Evolutionary conservation across 768 basidiomycete species (phyloP), one percentile per base, ranked within the genome.

Genomic region (Dioszegia aurantiaca): DNA sequence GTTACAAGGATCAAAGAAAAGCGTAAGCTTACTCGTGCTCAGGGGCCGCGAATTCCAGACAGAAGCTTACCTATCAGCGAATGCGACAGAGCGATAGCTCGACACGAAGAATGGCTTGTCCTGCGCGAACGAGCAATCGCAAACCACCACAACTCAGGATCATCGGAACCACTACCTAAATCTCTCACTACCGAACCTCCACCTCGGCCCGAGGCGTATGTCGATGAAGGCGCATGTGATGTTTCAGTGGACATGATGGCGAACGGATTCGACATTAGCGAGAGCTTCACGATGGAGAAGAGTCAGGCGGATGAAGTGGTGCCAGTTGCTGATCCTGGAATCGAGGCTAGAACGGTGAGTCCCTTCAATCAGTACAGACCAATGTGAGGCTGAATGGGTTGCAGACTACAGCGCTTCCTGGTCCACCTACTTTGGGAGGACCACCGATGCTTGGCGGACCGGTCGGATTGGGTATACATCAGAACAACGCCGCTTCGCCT

Each of bases 41-140:
- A 30, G 21, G 37, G 43, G 33, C 33, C 45, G 12, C 14, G 46
- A n/a, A n/a, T n/a, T n/a, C n/a, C n/a, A n/a, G n/a, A n/a, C 28
- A 12, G 40, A 47, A 16, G 24, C 51, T 60, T 47, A 58, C 19
- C 37, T 30, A 14, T 17, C 74, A 97, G 94, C 43, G 93, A 97
- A 64, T 87, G 89, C 76, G 86, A 93, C 70, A 86, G 87, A 63
- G 87, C 89, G 28, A 83, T 92, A 23, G 80, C 82, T 26, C 86
- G 91, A 59, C 91, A 93, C 67, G 86, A 91, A 23, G 84, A 88
- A 55, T 99, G 95, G 95, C 83, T 89, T 76, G 85, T 82, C 69
- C 79, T 98, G 64, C 86, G 87, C 21, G 87, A 87, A 73, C 81
- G 80, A 61, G 93, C 93, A 1, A 75, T 87, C 55, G 72, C 83